Base-by-base conservation (phyloP, 164 flowering plant genomes). In the Akebia trifoliata region DNA sequence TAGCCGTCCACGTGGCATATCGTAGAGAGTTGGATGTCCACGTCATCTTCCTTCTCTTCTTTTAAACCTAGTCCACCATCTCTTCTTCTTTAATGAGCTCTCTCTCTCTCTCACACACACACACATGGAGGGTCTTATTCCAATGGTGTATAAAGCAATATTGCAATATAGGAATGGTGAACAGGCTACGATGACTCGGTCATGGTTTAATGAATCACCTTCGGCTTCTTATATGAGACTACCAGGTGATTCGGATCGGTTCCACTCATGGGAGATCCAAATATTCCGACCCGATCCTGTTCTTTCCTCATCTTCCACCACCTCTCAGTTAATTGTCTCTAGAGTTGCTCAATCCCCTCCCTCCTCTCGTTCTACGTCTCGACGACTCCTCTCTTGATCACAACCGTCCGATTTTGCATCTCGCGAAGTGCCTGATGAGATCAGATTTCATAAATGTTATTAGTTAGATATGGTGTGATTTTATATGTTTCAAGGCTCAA, bases 61-160 rank as follows among this genome's bases (percentile, higher is more conserved):
- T 57, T 62, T 46, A 40, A 40, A 31, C 34, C 18, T 12, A 29
- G 4, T 39, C 38, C 11, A 8, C 37, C 58, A 22, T 47, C 15
- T 42, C n/a, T 24, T 46, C 53, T 44, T 35, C 29, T 29, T 18
- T 32, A 26, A 12, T 40, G 24, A 29, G 24, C 35, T 54, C 53
- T 57, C 50, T 46, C 40, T 32, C 59, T 42, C 57, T 28, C 39
- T 25, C 48, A 17, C 36, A 7, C 10, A 22, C 24, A 2, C 17
- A 28, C 12, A 47, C n/a, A 87, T 87, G 95, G 95, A 87, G 74
- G 95, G 95, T 39, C 72, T 87, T 11, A 83, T 87, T 65, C 92
- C 92, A 29, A 78, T 70, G 24, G 83, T 85, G 36, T 85, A 85
- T 57, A 85, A 61, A 62, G 83, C 82, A 15, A 72, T 85, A 28